Conservation (phyloP, 129 eudicot genomes). For the Lactuca sativa region DNA sequence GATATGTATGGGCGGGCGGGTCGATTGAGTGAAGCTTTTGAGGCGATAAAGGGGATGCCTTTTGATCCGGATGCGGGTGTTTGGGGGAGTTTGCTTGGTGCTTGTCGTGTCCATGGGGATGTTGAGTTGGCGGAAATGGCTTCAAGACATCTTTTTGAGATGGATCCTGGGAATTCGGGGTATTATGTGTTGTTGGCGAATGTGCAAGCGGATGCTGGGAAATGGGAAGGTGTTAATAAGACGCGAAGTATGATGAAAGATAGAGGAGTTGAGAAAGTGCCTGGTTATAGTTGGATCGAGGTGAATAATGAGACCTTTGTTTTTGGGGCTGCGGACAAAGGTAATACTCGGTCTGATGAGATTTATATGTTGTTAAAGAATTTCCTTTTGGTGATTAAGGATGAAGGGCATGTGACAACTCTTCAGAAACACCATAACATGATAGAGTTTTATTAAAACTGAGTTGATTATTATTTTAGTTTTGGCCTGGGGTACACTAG, state of each 20-base stretch:
- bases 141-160: conserved; percentile 50
- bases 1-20: conserved; percentile 84
- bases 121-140: conserved; percentile 80
- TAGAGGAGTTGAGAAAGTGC: conserved; percentile 61
- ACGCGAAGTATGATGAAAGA: conserved; percentile 65
- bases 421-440: conserved; percentile 4
- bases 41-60: conserved; percentile 57
- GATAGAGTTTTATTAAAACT: not conserved
- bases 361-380: conserved; percentile 43
- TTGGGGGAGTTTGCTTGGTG: conserved; percentile 90
- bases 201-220: conserved; percentile 66
- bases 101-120: conserved; percentile 72
- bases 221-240: conserved; percentile 54
- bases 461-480: not conserved
- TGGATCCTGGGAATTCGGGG: conserved; percentile 79
- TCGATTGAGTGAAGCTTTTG: conserved; percentile 50
- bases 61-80: conserved; percentile 69
- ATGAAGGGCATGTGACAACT: conserved; percentile 48
- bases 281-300: conserved; percentile 87
- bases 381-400: conserved; percentile 51
- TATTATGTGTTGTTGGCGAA: conserved; percentile 71
- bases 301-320: conserved; percentile 45
- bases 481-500: not conserved
- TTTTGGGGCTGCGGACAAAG: conserved; percentile 65
- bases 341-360: conserved; percentile 43